These are phyloP conservation scores for Phialophora expanda DNA, from an alignment of 2,329 filamentous ascomycete species.

Conservation along the genomic window DNA sequence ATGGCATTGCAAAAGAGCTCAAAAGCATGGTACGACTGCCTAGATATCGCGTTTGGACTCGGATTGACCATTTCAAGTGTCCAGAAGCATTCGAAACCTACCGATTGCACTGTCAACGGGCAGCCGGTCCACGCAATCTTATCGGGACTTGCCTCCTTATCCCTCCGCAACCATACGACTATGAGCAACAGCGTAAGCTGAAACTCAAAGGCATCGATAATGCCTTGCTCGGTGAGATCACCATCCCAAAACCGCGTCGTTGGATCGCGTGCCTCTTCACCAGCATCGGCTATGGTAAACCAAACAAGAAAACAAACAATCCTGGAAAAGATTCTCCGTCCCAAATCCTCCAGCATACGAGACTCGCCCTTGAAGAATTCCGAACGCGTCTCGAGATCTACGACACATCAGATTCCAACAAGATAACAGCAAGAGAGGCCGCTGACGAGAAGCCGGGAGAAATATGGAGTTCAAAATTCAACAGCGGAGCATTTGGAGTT, in stretches of 20 bases:
- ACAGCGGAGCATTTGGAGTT: constrained; percentile 63
- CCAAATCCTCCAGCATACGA: constrained; percentile 57
- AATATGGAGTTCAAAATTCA: constrained; percentile 61
- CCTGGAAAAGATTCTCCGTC: constrained; percentile 46
- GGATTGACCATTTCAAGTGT: constrained; percentile 47
- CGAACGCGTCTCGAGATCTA: constrained; percentile 49
- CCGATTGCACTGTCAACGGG: constrained; percentile 52
- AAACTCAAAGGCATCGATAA: constrained; percentile 4
- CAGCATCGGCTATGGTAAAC: constrained; percentile 55
- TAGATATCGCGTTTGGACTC: background rate
- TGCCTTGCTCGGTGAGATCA: constrained; percentile 4
- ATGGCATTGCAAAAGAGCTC: constrained; percentile 63
- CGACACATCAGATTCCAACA: constrained; percentile 29
- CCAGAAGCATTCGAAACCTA: constrained; percentile 58
- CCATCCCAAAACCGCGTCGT: constrained; percentile 45
- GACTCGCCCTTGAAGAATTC: constrained; percentile 56
- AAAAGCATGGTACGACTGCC: constrained; percentile 44
- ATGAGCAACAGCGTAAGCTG: constrained; percentile 22
- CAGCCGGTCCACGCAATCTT: constrained; percentile 30
- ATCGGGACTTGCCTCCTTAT: constrained; percentile 60
- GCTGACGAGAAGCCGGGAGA: constrained; percentile 40
- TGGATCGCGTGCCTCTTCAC: constrained; percentile 67
- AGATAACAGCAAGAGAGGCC: constrained; percentile 14
- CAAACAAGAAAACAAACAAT: constrained; percentile 42
- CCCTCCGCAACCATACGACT: constrained; percentile 52